Conservation (phyloP, 1,284 basidiomycete genomes). For the Moniliella sp. region DNA sequence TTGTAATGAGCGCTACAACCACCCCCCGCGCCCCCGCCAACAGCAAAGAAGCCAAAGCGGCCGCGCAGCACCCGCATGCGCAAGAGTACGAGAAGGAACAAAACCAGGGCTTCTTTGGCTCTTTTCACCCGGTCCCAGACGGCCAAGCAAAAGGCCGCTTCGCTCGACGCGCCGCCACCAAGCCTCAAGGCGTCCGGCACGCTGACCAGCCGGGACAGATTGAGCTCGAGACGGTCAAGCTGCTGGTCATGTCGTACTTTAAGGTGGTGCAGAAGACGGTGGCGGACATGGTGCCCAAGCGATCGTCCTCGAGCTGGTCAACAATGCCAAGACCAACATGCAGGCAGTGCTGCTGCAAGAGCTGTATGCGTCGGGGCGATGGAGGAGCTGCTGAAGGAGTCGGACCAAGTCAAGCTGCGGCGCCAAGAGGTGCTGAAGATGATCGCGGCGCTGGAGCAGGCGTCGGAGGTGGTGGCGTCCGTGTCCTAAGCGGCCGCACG, state of each 20-base stretch:
- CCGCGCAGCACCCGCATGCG: conserved; percentile 39
- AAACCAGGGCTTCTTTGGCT: conserved; percentile 73
- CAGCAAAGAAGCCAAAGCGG: conserved; percentile 32
- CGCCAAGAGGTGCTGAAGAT: conserved; percentile 33
- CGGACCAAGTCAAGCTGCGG: conserved; percentile 27
- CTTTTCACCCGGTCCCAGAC: conserved; percentile 46
- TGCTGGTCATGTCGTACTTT: no score
- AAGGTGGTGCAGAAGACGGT: no score
- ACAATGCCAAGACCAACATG: conserved; percentile 42
- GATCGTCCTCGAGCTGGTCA: conserved; percentile 75
- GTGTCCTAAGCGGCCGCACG: no score
- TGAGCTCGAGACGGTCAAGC: no score
- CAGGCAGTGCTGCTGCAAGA: no score
- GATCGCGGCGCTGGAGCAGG: conserved; percentile 27
- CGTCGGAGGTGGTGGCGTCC: conserved; percentile 28
- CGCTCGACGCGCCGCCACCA: conserved; percentile 71
- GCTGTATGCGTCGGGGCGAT: no score
- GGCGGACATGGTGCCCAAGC: no score
- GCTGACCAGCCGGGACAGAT: conserved; percentile 77
- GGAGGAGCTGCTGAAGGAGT: conserved; percentile 31
- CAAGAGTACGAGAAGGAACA: conserved; percentile 80
- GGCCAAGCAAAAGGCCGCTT: conserved; percentile 48
- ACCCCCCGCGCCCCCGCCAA: neutral
- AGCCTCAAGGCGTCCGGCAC: conserved; percentile 77
- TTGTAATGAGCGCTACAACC: conserved; percentile 48